Percentiles rank a stretch among this genome's conserved stretches.
Conservation (phyloP, 83 land plant genomes). For the Picea abies region DNA sequence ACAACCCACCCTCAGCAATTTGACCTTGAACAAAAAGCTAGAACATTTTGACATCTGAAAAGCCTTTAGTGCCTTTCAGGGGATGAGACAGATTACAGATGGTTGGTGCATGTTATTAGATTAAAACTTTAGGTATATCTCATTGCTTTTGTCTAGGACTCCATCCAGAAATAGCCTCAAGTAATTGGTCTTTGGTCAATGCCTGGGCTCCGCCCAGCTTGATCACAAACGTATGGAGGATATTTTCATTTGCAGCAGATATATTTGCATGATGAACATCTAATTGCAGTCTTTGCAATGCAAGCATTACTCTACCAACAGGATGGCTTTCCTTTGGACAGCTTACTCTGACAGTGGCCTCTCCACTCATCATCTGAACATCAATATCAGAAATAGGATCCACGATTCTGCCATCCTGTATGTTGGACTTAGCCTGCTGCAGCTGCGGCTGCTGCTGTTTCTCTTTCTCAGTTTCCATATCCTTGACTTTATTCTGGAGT, state of each 20-base stretch:
- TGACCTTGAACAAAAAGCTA: background rate
- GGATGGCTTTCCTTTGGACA: slow-evolving; percentile 14
- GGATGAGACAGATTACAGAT: background rate
- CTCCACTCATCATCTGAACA: slow-evolving; percentile 14
- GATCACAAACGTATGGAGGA: too few species aligned
- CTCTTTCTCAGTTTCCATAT: slow-evolving; percentile 35
- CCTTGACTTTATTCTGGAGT: slow-evolving; percentile 48
- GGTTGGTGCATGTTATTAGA: background rate
- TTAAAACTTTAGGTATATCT: too few species aligned
- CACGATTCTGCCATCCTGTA: background rate
- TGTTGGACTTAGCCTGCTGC: background rate
- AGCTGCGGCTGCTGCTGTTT: background rate
- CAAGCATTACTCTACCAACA: slow-evolving; percentile 18
- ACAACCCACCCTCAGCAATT: background rate
- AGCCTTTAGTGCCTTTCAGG: background rate
- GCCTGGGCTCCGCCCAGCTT: too few species aligned
- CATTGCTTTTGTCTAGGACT: too few species aligned
- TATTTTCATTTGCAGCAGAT: slow-evolving; percentile 7
- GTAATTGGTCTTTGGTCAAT: too few species aligned
- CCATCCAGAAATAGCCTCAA: too few species aligned
- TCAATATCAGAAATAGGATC: slow-evolving; percentile 15
- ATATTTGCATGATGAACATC: slow-evolving; percentile 16
- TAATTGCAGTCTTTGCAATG: slow-evolving; percentile 14
- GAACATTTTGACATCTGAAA: background rate
- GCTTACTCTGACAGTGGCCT: slow-evolving; percentile 19